Evolutionary conservation across 2,329 filamentous ascomycete species (phyloP).

Genomic region (Aspergillus sclerotialis): DNA sequence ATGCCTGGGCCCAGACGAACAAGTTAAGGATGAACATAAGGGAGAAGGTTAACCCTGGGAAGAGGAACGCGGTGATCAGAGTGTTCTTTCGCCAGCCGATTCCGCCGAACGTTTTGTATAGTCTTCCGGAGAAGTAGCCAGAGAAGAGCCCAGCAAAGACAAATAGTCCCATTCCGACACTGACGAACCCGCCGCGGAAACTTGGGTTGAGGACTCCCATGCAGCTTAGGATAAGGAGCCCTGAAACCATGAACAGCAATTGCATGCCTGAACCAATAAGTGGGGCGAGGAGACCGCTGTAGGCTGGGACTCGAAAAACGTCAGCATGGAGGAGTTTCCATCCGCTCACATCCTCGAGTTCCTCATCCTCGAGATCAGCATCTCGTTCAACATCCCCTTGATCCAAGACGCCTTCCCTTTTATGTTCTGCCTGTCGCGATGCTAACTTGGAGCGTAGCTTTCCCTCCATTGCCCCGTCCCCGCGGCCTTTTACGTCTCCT

Average conservation of each 20-base stretch:
- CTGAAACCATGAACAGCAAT: slow-evolving; percentile 71
- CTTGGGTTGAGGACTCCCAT: slow-evolving; percentile 76
- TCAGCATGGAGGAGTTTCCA: slow-evolving; percentile 89
- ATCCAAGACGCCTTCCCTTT: slow-evolving; percentile 52
- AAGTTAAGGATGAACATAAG: slow-evolving; percentile 75
- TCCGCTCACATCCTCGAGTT: slow-evolving; percentile 71
- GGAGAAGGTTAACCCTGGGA: slow-evolving; percentile 70
- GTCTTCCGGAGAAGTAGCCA: slow-evolving; percentile 75
- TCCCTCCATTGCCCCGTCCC: slow-evolving; percentile 59
- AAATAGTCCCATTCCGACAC: slow-evolving; percentile 75
- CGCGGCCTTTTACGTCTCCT: slow-evolving; percentile 69
- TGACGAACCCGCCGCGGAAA: slow-evolving; percentile 84
- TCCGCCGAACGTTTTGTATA: slow-evolving; percentile 79
- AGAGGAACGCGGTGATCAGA: slow-evolving; percentile 66
- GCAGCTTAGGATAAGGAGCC: slow-evolving; percentile 65
- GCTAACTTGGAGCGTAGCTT: slow-evolving; percentile 42
- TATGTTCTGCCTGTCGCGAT: slow-evolving; percentile 47
- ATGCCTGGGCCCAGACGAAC: slow-evolving; percentile 85
- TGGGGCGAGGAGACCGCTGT: slow-evolving; percentile 68
- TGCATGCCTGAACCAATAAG: slow-evolving; percentile 81
- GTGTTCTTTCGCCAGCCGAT: slow-evolving; percentile 69
- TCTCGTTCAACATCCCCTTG: slow-evolving; percentile 48
- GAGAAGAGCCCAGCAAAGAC: slow-evolving; percentile 77
- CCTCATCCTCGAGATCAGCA: slow-evolving; percentile 57
- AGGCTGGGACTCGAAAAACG: slow-evolving; percentile 68